A percentile compares a stretch with the other conserved stretches of the same genome.
These are phyloP conservation scores for Pinus albicaulis DNA, from an alignment of 75 land plant genomes.

Conservation along the genomic window DNA sequence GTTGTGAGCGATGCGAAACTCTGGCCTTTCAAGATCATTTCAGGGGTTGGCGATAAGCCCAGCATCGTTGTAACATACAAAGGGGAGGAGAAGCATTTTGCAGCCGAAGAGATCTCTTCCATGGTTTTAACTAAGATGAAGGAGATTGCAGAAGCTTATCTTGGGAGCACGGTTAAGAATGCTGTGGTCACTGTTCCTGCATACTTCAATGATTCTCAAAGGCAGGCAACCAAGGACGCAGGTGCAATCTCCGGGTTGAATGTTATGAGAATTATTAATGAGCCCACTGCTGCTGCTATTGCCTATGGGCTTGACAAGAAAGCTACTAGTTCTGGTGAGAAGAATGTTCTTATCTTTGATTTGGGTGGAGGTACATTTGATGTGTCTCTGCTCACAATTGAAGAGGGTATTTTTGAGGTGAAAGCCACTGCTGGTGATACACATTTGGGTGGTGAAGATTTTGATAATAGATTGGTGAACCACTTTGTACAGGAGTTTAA, in stretches of 20 bases:
- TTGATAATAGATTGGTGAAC: conserved; percentile 19
- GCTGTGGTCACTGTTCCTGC: conserved; percentile 23
- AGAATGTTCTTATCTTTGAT: conserved; percentile 68
- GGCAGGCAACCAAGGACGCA: conserved; percentile 16
- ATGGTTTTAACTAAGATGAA: conserved; percentile 33
- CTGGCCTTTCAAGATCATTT: conserved; percentile 44
- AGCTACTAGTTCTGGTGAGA: conserved; percentile 62
- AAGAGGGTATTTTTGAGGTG: conserved; percentile 79
- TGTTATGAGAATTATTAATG: conserved; percentile 29
- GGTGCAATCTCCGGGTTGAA: conserved; percentile 15
- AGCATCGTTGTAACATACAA: conserved; percentile 30
- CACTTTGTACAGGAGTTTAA: conserved; percentile 26
- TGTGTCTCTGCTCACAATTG: conserved; percentile 73
- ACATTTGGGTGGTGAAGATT: conserved; percentile 42
- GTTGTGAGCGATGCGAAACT: conserved; percentile 21
- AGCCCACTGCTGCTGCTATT: conserved; percentile 79
- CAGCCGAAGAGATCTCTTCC: conserved; percentile 34
- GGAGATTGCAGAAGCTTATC: conserved; percentile 36
- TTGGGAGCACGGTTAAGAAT: conserved; percentile 26
- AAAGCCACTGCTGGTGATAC: conserved; percentile 74
- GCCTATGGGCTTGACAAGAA: conserved; percentile 84
- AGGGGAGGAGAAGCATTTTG: conserved; percentile 29
- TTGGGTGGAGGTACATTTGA: conserved; percentile 76
- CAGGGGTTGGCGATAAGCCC: conserved; percentile 40
- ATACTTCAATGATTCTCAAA: conserved; percentile 6